Evolutionary conservation across 441 rosid genomes (phyloP), one percentile per base, ranked within the genome.

Genomic region (Adansonia madagascariensis): DNA sequence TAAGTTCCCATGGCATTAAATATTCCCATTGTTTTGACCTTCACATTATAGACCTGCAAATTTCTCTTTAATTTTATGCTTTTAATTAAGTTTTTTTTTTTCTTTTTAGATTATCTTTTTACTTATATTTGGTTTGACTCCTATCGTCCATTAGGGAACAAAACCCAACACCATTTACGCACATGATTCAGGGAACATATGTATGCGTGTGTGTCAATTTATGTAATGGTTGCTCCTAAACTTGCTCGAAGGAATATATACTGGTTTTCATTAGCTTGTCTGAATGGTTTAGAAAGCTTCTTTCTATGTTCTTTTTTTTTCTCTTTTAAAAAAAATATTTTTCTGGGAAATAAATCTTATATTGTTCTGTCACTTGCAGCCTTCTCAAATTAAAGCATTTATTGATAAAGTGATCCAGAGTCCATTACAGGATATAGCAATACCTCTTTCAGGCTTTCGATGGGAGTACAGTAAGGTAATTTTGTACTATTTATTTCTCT

Each of bases 321-420:
- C 31, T 63, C n/a, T 20, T 53, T 35, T 35, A 35, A 35, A 35
- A 35, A 17, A 41, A 6, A 4, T 55, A 59, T 80, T 80, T 4
- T 55, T 43, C 31, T 20, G 39, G 56, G 7, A 63, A 43, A n/a
- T 72, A 79, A 73, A 24, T 65, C 20, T 83, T 18, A 78, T 55
- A 12, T 43, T 72, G 10, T 77, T 22, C 66, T 79, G 55, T 79
- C 68, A 27, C 77, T 65, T 86, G 86, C 94, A 96, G 99, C 97
- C 98, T 85, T 91, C 94, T 46, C 89, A 90, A 82, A 86, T 96
- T 82, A 96, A 91, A 91, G 90, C 89, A 49, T 92, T 92, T 79
- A 90, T 92, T 47, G 99, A 93, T 81, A 96, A 96, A 86, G 99
- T 96, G 78, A 94, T 96, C 72, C 96, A 96, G 85, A 90, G 98